Conservation (phyloP, 163 green algal species). For the Scenedesmus sp. region DNA sequence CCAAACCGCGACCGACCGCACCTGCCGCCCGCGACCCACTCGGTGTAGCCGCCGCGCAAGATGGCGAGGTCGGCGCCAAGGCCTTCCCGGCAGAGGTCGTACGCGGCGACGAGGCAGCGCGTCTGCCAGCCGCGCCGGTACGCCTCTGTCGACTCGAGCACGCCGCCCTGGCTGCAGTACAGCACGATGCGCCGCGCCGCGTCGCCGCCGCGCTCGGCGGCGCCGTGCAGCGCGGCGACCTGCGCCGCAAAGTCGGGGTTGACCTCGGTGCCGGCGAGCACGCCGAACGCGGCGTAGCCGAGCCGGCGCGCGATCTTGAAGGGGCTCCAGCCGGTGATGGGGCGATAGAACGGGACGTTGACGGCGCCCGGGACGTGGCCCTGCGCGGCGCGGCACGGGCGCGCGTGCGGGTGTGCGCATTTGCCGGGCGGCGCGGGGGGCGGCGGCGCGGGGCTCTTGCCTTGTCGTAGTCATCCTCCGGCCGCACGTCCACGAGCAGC, state of each 20-base stretch:
- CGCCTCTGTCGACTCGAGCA: constrained; percentile 33
- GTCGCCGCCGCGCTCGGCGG: background rate
- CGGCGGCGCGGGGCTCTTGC: background rate
- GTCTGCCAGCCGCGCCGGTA: constrained; percentile 32
- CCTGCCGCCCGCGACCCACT: constrained; percentile 29
- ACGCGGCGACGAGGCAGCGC: constrained; percentile 32
- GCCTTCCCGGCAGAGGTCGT: constrained; percentile 21
- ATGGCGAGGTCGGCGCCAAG: constrained; percentile 4
- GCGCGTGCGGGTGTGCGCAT: background rate
- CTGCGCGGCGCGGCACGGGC: background rate
- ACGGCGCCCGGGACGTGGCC: constrained; percentile 52
- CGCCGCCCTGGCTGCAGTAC: constrained; percentile 43
- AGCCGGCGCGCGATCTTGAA: constrained; percentile 56
- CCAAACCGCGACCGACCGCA: background rate
- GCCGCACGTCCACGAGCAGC: constrained; percentile 63
- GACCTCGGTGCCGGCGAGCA: constrained; percentile 69
- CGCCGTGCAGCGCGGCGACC: constrained; percentile 4
- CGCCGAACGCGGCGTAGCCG: constrained; percentile 66
- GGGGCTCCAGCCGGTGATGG: constrained; percentile 61
- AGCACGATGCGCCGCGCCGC: constrained; percentile 14
- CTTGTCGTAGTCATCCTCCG: constrained; percentile 52
- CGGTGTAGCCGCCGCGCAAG: constrained; percentile 30
- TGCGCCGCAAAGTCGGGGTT: constrained; percentile 62
- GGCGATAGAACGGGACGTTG: constrained; percentile 73
- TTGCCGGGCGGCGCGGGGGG: background rate